Percentiles rank a stretch among this genome's conserved stretches.
phyloP scores from a whole-genome alignment of 495 filamentous ascomycete genomes.

The Penicillium simplicissimum region DNA sequence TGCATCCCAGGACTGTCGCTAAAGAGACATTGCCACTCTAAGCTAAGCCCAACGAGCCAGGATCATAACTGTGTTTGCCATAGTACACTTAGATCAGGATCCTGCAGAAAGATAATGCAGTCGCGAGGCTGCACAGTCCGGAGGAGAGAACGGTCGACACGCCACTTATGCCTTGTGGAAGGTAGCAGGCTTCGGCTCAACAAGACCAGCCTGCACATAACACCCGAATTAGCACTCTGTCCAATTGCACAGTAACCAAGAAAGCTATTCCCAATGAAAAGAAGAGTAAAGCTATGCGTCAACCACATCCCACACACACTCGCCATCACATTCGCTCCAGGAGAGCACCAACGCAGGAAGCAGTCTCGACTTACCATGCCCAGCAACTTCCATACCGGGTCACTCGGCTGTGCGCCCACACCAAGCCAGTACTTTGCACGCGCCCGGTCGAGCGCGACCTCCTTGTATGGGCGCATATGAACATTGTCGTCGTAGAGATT shows the following conservation, averaged over 20 bases:
- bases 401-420: conserved; percentile 91
- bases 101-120: background rate
- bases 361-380: conserved; percentile 65
- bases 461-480: conserved; percentile 67
- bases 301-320: background rate
- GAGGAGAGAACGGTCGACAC: background rate
- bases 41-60: background rate
- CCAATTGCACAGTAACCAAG: background rate
- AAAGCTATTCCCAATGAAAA: background rate
- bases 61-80: background rate
- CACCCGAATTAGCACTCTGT: background rate
- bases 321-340: background rate
- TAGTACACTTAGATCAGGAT: background rate
- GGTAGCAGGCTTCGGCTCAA: conserved; percentile 32
- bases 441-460: conserved; percentile 79
- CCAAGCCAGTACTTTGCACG: conserved; percentile 95
- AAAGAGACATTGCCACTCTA: background rate
- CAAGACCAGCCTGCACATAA: conserved; percentile 30
- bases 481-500: conserved; percentile 65
- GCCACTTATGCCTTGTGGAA: conserved; percentile 25
- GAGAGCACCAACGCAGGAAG: background rate
- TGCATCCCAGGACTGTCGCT: background rate
- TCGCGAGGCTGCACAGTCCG: conserved; percentile 2
- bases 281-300: background rate
- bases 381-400: conserved; percentile 83